Percentiles rank a stretch among this genome's conserved stretches.
Evolutionary conservation across 2,329 filamentous ascomycete genomes (phyloP).

Genomic region (Trichoderma endophyticum): DNA sequence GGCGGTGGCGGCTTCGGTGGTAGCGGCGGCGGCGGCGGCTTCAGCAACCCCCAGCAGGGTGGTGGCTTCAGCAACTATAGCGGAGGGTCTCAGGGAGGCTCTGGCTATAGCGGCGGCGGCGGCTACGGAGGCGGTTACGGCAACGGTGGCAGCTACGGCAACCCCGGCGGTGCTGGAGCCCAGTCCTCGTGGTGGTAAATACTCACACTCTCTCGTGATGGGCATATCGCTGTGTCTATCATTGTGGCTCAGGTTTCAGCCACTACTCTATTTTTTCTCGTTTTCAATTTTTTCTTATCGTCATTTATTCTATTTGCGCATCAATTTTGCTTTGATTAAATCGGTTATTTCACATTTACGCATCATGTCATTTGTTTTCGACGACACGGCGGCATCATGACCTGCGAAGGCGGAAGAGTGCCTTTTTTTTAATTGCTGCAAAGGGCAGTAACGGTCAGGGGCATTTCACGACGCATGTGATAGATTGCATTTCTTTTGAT

Average conservation of each 20-base stretch:
- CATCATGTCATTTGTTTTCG: conserved; percentile 28
- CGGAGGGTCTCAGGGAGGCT: conserved; percentile 34
- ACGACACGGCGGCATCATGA: conserved; percentile 44
- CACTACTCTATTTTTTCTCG: conserved; percentile 17
- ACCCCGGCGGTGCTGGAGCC: conserved; percentile 66
- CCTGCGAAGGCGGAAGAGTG: conserved; percentile 36
- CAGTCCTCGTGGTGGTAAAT: conserved; percentile 68
- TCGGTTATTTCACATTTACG: conserved; percentile 29
- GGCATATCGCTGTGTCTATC: conserved; percentile 20
- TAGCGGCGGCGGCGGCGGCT: conserved; percentile 41
- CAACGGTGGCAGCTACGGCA: conserved; percentile 53
- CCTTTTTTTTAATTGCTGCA: conserved; percentile 32
- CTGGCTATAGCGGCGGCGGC: conserved; percentile 39
- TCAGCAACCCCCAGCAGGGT: conserved; percentile 31
- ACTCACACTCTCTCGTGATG: background rate
- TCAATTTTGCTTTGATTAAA: conserved; percentile 25
- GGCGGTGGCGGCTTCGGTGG: conserved; percentile 54
- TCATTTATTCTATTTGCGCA: conserved; percentile 27
- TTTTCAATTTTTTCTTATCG: conserved; percentile 20
- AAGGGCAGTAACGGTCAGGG: conserved; percentile 38
- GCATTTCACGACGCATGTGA: conserved; percentile 43
- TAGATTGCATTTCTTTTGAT: conserved; percentile 45
- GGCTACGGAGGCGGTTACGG: conserved; percentile 46
- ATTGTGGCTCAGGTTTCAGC: conserved; percentile 16
- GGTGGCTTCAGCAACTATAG: conserved; percentile 35